Conservation (phyloP, 495 filamentous ascomycete species). For the Usnea hakonensis region DNA sequence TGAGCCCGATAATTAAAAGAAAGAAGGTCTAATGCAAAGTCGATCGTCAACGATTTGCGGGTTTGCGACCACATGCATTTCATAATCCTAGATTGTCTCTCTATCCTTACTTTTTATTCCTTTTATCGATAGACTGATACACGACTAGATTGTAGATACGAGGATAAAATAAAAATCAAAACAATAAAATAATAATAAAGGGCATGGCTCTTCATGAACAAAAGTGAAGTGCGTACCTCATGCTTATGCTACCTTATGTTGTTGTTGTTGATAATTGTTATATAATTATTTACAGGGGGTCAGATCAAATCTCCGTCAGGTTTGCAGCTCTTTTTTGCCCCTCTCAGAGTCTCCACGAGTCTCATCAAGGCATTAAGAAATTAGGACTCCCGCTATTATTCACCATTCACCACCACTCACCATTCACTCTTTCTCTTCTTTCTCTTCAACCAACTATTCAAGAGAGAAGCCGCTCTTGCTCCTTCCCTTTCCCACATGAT, state of each 20-base stretch:
- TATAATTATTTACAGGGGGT: no score
- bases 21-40: constrained; percentile 1
- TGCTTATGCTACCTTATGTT: no score
- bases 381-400: no score
- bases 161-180: background rate
- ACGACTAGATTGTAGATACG: background rate
- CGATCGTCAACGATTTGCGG: background rate
- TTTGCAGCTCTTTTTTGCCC: background rate
- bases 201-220: no score
- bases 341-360: background rate
- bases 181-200: background rate
- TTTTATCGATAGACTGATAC: constrained; percentile 5
- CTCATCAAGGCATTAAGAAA: no score
- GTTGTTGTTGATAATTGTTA: no score
- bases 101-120: no score
- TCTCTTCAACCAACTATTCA: constrained; percentile 5
- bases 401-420: no score
- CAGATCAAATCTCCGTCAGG: background rate
- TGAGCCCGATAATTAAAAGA: background rate
- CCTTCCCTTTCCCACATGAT: constrained; percentile 9
- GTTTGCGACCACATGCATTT: background rate
- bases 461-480: background rate
- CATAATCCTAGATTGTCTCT: no score
- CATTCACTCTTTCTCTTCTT: constrained; percentile 1
- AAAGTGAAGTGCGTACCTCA: no score